Evolutionary conservation across 306 rosid species (phyloP), one percentile per base, ranked within the genome.

Genomic region (Fagus crenata): DNA sequence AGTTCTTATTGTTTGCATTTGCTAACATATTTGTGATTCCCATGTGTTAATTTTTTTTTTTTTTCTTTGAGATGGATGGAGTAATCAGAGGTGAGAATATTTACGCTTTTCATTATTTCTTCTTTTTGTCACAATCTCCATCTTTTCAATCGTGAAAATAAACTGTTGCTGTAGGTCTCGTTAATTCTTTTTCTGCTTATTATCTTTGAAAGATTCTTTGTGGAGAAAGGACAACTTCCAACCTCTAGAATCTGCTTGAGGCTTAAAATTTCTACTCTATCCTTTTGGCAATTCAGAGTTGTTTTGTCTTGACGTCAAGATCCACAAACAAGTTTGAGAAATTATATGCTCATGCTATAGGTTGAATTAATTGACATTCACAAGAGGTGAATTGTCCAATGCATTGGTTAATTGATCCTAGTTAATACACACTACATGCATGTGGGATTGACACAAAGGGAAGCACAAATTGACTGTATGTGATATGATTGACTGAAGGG

Each of bases 391-490:
- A 32, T 60, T 60, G 12, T 60, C 67, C 67, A 32, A 12, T 11
- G 67, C 67, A 32, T 32, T 22, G 33, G 35, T 56, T 56, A 22
- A 31, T 56, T 56, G 35, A 56, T 56, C 64, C 36, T 56, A 4
- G 64, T 56, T 56, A 7, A 22, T 12, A 22, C 13, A 7, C 36
- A 56, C 35, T 17, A 56, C 64, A 6, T 1, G 64, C 64, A 56
- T 56, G 12, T 56, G 64, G 64, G 18, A 28, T 56, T 56, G 4
- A 18, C 28, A 31, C 35, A 56, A 9, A 22, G 13, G 33, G 35
- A 22, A 56, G 35, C 32, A 56, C 64, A 6, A 18, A 56, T 68
- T 51, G n/a, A 77, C 75, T 69, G 17, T 77, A 73, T 64, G 33
- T 13, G 42, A 69, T 60, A 35, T 60, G 67, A 60, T 60, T 60